Base-by-base conservation (phyloP, 164 flowering plant genomes). In the Saururus chinensis region DNA sequence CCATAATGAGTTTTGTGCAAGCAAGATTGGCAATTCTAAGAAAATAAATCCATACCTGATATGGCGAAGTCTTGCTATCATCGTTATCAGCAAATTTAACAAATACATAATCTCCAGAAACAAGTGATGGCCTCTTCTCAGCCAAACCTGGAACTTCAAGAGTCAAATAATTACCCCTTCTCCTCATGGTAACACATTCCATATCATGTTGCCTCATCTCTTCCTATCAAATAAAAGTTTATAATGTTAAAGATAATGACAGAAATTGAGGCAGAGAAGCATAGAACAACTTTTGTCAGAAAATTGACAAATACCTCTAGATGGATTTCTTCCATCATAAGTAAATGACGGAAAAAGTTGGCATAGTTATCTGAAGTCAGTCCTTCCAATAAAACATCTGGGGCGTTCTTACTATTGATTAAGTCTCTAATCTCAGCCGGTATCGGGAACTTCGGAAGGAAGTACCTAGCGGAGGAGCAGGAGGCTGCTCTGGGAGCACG, bases 141-240 rank as follows among this genome's bases (percentile, higher is more conserved):
- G 99, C 99, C 57, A 95, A 77, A 40, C 96, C 97, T 19, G 88
- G 97, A 55, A 95, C 96, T 71, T 77, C 86, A 35, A 95, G 93
- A 48, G 88, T 67, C 71, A 95, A 66, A 51, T 65, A 77, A 7
- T 51, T 0, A 19, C 87, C 83, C 62, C 54, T 81, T 61, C 59
- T 79, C 73, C 56, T 82, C 86, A 95, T 75, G 16, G 66, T 64
- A 25, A 83, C 87, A 61, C 35, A 13, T 66, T 86, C 90, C 99
- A 95, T 89, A 73, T 86, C 81, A 76, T 85, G 77, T 41, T 58
- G 51, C 58, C 84, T 79, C 89, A 91, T 91, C 48, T 86, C 92
- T 67, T 82, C 89, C 99, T 95, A 78, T 52, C 68, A 42, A 13
- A 9, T 13, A 14, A 14, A 9, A 23, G 4, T 16, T 17, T 23